Evolutionary conservation across 495 filamentous ascomycete species (phyloP).

Genomic region (Hypomontagnella submonticulosa): DNA sequence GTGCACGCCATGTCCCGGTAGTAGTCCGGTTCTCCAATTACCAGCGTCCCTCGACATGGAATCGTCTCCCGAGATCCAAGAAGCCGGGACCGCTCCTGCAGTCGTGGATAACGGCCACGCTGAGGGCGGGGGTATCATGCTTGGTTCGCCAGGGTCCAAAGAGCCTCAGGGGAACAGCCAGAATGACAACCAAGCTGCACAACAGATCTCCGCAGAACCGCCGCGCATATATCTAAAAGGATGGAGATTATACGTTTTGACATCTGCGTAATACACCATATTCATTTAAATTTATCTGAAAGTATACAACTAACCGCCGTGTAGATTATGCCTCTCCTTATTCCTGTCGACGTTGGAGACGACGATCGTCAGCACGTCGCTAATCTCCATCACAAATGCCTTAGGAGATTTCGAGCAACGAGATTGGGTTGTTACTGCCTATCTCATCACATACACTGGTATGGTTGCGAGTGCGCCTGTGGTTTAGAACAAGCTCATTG

Average conservation of each 20-base stretch:
- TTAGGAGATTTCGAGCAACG: conserved; percentile 60
- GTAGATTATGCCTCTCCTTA: conserved; percentile 61
- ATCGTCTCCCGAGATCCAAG: conserved; percentile 11
- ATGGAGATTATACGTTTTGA: conserved; percentile 58
- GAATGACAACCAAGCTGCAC: not conserved
- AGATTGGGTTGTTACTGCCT: conserved; percentile 67
- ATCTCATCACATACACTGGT: conserved; percentile 68
- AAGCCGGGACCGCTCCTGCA: conserved; percentile 1
- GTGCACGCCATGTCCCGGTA: conserved; percentile 1
- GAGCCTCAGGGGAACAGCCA: conserved; percentile 27
- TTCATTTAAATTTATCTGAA: not conserved
- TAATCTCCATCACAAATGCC: conserved; percentile 66
- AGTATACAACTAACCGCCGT: conserved; percentile 2
- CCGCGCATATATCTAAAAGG: conserved; percentile 51
- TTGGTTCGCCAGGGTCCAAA: conserved; percentile 3
- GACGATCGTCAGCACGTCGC: conserved; percentile 68
- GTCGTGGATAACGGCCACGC: not conserved
- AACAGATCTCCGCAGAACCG: conserved; percentile 1
- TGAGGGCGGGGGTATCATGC: conserved; percentile 24
- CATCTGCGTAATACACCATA: conserved; percentile 47
- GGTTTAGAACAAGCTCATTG: not conserved
- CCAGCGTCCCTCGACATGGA: conserved; percentile 7
- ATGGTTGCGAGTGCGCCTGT: conserved; percentile 12
- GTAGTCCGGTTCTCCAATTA: conserved; percentile 1
- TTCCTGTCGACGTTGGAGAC: conserved; percentile 65